Percentiles rank a stretch among this genome's conserved stretches.
Evolutionary conservation across 495 filamentous ascomycete species (phyloP).

Genomic region (Ramalina intermedia): DNA sequence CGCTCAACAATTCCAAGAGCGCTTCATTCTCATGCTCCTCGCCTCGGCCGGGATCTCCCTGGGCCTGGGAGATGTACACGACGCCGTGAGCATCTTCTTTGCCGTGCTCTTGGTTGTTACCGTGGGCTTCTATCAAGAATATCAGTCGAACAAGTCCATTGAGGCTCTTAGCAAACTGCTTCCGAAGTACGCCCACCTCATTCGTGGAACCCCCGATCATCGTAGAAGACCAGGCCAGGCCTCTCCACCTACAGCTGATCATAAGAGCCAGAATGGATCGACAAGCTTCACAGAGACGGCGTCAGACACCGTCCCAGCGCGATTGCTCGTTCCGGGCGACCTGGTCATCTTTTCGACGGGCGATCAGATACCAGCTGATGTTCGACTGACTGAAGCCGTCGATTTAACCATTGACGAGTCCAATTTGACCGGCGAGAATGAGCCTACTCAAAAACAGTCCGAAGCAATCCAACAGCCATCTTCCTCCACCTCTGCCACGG

Average conservation of each 20-base stretch:
- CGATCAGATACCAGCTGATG: constrained; percentile 91
- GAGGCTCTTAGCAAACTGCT: constrained; percentile 89
- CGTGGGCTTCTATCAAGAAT: constrained; percentile 94
- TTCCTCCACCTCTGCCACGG: constrained; percentile 7
- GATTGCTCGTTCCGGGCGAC: constrained; percentile 81
- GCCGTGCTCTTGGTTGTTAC: constrained; percentile 95
- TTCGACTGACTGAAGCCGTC: constrained; percentile 78
- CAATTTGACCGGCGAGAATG: constrained; percentile 93
- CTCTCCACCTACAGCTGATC: constrained; percentile 16
- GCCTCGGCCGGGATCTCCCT: constrained; percentile 81
- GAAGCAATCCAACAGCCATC: constrained; percentile 34
- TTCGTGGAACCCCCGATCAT: constrained; percentile 41
- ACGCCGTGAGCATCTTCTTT: constrained; percentile 86
- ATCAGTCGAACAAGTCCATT: constrained; percentile 91
- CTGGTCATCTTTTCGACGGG: constrained; percentile 86
- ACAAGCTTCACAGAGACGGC: constrained; percentile 45
- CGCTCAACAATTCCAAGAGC: constrained; percentile 89
- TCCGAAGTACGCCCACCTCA: constrained; percentile 84
- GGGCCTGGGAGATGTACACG: constrained; percentile 87
- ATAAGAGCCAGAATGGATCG: constrained; percentile 20
- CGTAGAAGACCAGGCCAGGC: constrained; percentile 12
- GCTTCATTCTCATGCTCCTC: constrained; percentile 77
- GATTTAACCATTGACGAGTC: constrained; percentile 92
- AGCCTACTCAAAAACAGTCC: constrained; percentile 65
- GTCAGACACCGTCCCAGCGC: constrained; percentile 70